These are phyloP conservation scores for Ilex asprella DNA, from an alignment of 257 asterid genomes.

Conservation along the genomic window DNA sequence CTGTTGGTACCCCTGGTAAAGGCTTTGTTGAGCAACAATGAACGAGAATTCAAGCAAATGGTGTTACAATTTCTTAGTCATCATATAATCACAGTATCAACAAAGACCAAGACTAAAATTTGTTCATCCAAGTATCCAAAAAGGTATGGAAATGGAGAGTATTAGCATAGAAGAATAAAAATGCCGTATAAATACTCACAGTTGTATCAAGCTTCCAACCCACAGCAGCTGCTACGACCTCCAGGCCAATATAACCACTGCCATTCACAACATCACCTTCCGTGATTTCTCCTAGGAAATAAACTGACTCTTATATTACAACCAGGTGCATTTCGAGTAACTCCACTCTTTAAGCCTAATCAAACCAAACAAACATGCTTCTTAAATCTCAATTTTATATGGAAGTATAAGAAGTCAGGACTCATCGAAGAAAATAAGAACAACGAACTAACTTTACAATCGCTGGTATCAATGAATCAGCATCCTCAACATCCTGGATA, in stretches of 20 bases:
- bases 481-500: slow-evolving; percentile 92
- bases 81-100: too few relatives aligned
- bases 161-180: neutral
- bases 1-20: too few relatives aligned
- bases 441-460: slow-evolving; percentile 44
- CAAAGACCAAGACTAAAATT: too few relatives aligned
- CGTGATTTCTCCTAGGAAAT: slow-evolving; percentile 61
- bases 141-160: neutral
- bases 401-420: neutral
- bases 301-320: neutral
- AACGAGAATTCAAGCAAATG: too few relatives aligned
- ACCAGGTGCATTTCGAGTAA: too few relatives aligned
- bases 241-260: slow-evolving; percentile 99
- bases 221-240: slow-evolving; percentile 93
- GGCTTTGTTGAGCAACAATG: too few relatives aligned
- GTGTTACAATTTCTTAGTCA: too few relatives aligned
- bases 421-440: neutral
- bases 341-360: neutral
- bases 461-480: slow-evolving; percentile 74
- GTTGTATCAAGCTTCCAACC: slow-evolving; percentile 97
- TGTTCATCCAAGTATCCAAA: too few relatives aligned
- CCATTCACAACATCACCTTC: slow-evolving; percentile 77
- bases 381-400: too few relatives aligned
- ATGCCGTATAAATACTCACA: slow-evolving; percentile 33
- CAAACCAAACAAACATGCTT: neutral